phyloP scores from a whole-genome alignment of 371 early-diverging fungal genomes.

The Mucor mucedo region DNA sequence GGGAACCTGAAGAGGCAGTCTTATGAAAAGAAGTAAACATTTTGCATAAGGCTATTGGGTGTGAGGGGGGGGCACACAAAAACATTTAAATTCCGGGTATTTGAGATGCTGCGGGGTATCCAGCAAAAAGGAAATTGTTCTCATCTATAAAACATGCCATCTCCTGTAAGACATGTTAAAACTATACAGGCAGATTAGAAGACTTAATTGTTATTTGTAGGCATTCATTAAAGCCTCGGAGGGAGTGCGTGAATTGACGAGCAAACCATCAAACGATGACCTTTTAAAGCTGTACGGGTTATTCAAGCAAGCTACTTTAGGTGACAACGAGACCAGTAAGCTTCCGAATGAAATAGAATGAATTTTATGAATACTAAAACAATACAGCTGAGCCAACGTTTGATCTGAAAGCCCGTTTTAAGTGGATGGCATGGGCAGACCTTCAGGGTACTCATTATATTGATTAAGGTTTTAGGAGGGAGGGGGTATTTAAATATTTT shows the following conservation, averaged over 20 bases:
- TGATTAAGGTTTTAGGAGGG: neutral
- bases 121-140: too few relatives aligned
- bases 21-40: too few relatives aligned
- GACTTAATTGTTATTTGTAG: slow-evolving; percentile 7
- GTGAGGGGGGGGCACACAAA: too few relatives aligned
- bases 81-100: too few relatives aligned
- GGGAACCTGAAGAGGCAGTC: too few relatives aligned
- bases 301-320: slow-evolving; percentile 87
- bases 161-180: slow-evolving; percentile 13
- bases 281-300: slow-evolving; percentile 79
- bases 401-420: slow-evolving; percentile 74
- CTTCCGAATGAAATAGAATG: neutral
- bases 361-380: too few relatives aligned
- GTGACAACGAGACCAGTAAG: slow-evolving; percentile 71
- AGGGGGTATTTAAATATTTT: neutral
- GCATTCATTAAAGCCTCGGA: slow-evolving; percentile 66
- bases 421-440: slow-evolving; percentile 84
- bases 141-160: slow-evolving; percentile 17
- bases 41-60: too few relatives aligned
- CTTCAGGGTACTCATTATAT: slow-evolving; percentile 53
- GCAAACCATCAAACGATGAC: slow-evolving; percentile 68
- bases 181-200: neutral
- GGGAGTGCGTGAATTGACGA: slow-evolving; percentile 60
- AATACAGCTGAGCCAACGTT: slow-evolving; percentile 57
- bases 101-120: too few relatives aligned